phyloP scores from a whole-genome alignment of 306 rosid species.

The Inga oerstediana region DNA sequence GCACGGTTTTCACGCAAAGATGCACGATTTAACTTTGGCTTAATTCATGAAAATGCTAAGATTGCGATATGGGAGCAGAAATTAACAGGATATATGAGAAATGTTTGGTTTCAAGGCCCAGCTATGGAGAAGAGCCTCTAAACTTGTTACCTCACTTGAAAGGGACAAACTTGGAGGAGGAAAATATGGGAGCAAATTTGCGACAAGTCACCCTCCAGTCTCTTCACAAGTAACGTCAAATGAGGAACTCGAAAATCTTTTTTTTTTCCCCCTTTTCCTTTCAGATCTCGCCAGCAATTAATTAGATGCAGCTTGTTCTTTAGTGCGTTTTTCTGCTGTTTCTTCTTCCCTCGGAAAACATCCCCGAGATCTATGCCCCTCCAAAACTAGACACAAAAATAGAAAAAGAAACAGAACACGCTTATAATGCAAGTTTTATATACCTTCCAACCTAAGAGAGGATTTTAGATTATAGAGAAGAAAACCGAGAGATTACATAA shows the following conservation, averaged over 20 bases:
- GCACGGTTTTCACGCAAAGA: conserved; percentile 44
- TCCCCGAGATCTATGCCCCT: conserved; percentile 51
- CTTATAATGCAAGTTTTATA: conserved; percentile 27
- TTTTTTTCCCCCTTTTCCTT: background rate
- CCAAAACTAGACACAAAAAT: conserved; percentile 25
- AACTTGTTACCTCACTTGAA: conserved; percentile 36
- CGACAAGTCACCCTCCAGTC: conserved; percentile 26
- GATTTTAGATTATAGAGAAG: conserved; percentile 5
- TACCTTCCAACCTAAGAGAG: conserved; percentile 30
- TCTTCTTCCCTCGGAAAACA: conserved; percentile 19
- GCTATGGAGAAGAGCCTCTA: conserved; percentile 31
- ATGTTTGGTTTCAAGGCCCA: conserved; percentile 42
- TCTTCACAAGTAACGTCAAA: conserved; percentile 37
- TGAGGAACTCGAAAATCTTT: conserved; percentile 1
- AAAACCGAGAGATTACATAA: conserved; percentile 36
- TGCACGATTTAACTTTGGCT: conserved; percentile 30
- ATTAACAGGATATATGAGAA: conserved; percentile 33
- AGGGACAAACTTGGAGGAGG: conserved; percentile 41
- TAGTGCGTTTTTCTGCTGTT: background rate
- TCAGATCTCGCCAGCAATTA: conserved; percentile 39
- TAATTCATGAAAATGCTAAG: conserved; percentile 35
- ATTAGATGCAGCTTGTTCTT: conserved; percentile 36
- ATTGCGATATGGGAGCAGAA: conserved; percentile 47
- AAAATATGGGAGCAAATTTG: conserved; percentile 38
- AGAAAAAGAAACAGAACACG: conserved; percentile 11